A percentile compares a stretch with the other conserved stretches of the same genome.
Evolutionary conservation across 2,329 filamentous ascomycete species (phyloP).

Genomic region (Scolecobasidium constrictum): DNA sequence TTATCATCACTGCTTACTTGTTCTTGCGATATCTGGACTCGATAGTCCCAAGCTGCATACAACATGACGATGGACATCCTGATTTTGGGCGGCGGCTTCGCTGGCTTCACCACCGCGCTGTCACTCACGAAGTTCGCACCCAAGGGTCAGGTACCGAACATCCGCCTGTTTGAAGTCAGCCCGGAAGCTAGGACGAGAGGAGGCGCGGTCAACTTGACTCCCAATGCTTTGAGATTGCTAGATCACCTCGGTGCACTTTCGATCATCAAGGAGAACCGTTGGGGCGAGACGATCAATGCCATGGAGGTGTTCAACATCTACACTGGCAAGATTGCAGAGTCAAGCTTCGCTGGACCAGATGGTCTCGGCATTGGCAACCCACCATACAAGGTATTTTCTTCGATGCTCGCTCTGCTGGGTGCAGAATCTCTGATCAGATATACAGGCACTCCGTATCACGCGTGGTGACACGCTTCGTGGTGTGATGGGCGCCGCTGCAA

Average conservation of each 20-base stretch:
- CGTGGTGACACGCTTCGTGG: conserved; percentile 30
- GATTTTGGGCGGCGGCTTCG: conserved; percentile 18
- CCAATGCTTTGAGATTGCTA: conserved; percentile 32
- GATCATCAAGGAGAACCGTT: conserved; percentile 26
- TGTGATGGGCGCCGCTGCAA: conserved; percentile 27
- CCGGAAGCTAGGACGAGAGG: conserved; percentile 13
- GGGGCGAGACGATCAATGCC: conserved; percentile 27
- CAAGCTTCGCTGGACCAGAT: conserved; percentile 9
- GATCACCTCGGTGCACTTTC: conserved; percentile 29
- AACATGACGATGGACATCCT: conserved; percentile 13
- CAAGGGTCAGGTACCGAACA: neutral
- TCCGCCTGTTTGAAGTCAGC: conserved; percentile 4
- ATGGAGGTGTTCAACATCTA: conserved; percentile 16
- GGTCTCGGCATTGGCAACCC: conserved; percentile 1
- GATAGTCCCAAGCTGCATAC: too few species aligned
- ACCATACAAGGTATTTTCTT: conserved; percentile 4
- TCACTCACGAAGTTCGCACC: conserved; percentile 12
- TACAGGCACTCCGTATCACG: conserved; percentile 22
- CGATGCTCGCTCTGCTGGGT: neutral
- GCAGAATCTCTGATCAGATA: neutral
- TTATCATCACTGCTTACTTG: too few species aligned
- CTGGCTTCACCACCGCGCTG: conserved; percentile 16
- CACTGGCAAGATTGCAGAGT: conserved; percentile 14
- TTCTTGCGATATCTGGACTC: too few species aligned
- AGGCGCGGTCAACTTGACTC: conserved; percentile 33